Conservation (phyloP, 2,329 filamentous ascomycete genomes). For the Pseudogymnoascus pannorum region DNA sequence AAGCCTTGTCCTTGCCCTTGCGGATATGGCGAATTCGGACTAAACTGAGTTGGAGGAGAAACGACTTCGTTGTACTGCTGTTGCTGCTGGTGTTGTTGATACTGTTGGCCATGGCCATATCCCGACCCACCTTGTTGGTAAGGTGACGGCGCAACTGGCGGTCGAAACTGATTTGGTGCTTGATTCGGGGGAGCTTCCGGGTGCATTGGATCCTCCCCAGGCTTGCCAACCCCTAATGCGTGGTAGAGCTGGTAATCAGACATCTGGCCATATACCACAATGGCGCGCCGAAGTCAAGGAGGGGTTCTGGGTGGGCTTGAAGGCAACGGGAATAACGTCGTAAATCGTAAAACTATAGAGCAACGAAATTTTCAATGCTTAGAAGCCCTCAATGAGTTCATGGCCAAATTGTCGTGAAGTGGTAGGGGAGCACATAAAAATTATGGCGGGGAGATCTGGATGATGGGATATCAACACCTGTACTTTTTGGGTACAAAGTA, state of each 20-base stretch:
- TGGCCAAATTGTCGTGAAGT: background rate
- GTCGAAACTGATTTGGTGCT: conserved; percentile 48
- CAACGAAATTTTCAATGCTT: background rate
- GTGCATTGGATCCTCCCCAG: conserved; percentile 48
- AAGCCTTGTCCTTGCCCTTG: conserved; percentile 25
- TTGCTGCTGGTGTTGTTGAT: conserved; percentile 14
- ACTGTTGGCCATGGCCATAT: conserved; percentile 14
- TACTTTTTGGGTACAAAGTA: conserved; percentile 7
- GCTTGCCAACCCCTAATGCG: conserved; percentile 48
- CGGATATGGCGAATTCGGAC: conserved; percentile 20
- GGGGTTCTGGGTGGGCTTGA: background rate
- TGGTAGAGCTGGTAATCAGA: conserved; percentile 50
- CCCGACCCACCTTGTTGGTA: conserved; percentile 32
- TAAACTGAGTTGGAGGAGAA: conserved; percentile 5
- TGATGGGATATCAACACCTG: conserved; percentile 7
- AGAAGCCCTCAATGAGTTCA: background rate
- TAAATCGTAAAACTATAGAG: conserved; percentile 5
- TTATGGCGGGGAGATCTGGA: conserved; percentile 8
- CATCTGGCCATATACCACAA: conserved; percentile 33
- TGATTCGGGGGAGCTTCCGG: conserved; percentile 43
- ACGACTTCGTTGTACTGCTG: conserved; percentile 5
- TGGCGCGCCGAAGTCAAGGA: background rate
- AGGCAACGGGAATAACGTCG: background rate
- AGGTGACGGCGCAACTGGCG: conserved; percentile 44
- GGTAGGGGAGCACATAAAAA: background rate